Conservation (phyloP, 768 basidiomycete genomes). For the Agrocybe chaxingu region DNA sequence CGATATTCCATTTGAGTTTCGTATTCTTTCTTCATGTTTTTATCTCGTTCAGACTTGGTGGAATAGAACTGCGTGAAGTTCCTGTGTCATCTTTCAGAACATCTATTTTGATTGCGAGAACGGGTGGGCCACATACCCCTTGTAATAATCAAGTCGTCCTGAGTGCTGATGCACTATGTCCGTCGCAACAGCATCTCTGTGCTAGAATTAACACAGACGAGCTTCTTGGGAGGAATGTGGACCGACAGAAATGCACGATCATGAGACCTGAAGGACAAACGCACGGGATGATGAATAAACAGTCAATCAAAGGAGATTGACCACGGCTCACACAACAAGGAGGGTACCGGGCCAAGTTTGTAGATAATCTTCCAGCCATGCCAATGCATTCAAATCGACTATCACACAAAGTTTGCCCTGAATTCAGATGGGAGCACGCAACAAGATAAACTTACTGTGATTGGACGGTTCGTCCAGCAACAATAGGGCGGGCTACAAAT, state of each 20-base stretch:
- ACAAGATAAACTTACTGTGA: constrained; percentile 60
- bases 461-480: constrained; percentile 95
- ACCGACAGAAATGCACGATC: constrained; percentile 91
- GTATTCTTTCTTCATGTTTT: constrained; percentile 91
- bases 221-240: not conserved
- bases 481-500: constrained; percentile 60
- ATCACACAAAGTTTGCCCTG: not conserved
- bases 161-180: constrained; percentile 98
- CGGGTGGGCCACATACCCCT: constrained; percentile 57
- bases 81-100: constrained; percentile 30
- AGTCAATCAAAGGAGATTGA: not conserved
- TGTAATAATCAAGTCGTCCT: constrained; percentile 92
- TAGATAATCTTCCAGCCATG: constrained; percentile 96
- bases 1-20: constrained; percentile 95
- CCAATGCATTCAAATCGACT: constrained; percentile 94
- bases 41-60: constrained; percentile 92
- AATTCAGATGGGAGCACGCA: not conserved
- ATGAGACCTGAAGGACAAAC: constrained; percentile 64
- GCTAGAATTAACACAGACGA: not conserved
- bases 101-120: not conserved
- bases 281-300: not conserved
- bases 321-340: constrained; percentile 74
- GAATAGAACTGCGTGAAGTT: constrained; percentile 99
- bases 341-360: constrained; percentile 93
- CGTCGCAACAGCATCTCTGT: constrained; percentile 90